phyloP scores from a whole-genome alignment of 192 early-diverging fungal species.

The Entomortierella beljakovae region DNA sequence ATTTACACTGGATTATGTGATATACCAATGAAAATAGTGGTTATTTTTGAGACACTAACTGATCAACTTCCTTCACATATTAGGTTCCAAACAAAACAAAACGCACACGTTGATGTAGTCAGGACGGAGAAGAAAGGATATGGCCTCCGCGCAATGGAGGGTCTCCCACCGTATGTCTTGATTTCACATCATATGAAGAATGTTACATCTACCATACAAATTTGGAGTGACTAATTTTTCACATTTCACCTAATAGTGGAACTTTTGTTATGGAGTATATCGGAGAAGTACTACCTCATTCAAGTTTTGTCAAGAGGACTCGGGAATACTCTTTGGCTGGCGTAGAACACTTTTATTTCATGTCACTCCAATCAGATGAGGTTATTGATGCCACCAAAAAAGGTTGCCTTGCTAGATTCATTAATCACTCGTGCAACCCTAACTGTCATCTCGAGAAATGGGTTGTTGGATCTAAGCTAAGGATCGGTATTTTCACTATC shows the following conservation, averaged over 20 bases:
- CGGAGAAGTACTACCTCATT: conserved; percentile 91
- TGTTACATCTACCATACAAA: background rate
- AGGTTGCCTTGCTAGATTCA: conserved; percentile 94
- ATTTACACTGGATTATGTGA: background rate
- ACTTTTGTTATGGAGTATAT: conserved; percentile 98
- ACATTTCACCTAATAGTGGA: conserved; percentile 63
- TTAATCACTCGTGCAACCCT: conserved; percentile 98
- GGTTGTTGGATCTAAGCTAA: conserved; percentile 88
- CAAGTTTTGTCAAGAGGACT: conserved; percentile 85
- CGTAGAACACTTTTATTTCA: conserved; percentile 97
- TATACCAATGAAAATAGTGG: background rate
- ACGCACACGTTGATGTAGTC: conserved; percentile 89
- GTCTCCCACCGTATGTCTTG: conserved; percentile 68
- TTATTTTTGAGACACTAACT: background rate
- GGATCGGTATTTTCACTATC: conserved; percentile 97
- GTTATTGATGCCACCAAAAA: conserved; percentile 95
- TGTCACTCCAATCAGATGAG: conserved; percentile 94
- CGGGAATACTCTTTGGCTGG: conserved; percentile 85
- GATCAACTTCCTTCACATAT: background rate
- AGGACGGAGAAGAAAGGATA: conserved; percentile 93
- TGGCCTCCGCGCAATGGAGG: conserved; percentile 83
- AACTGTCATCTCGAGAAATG: conserved; percentile 98
- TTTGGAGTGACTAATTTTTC: background rate
- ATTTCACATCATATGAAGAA: no score
- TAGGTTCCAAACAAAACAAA: conserved; percentile 88